Percentiles rank a stretch among this genome's conserved stretches.
Conservation (phyloP, 2,329 filamentous ascomycete genomes). For the Alternaria incomplexa region DNA sequence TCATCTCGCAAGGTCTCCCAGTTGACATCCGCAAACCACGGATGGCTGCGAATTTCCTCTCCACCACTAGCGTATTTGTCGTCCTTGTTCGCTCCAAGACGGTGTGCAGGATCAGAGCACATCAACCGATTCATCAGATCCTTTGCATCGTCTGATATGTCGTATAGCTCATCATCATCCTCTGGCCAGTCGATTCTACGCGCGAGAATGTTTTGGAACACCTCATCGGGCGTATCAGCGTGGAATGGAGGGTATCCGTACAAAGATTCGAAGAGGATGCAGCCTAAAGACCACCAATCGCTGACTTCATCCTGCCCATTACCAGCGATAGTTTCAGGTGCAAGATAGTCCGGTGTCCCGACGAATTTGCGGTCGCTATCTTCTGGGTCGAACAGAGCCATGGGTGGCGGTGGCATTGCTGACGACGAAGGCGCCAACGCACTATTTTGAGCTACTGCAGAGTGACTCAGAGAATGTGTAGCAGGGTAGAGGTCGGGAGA, state of each 20-base stretch:
- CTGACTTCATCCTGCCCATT: conserved; percentile 96
- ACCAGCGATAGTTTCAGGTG: conserved; percentile 94
- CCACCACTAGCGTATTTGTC: conserved; percentile 85
- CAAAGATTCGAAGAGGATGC: conserved; percentile 95
- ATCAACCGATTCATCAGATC: conserved; percentile 93
- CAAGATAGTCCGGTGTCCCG: conserved; percentile 94
- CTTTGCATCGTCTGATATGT: conserved; percentile 83
- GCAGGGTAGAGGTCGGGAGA: conserved; percentile 79
- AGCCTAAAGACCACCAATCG: conserved; percentile 99
- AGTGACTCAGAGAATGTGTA: conserved; percentile 64
- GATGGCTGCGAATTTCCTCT: conserved; percentile 85
- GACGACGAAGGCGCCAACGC: conserved; percentile 63
- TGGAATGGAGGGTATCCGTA: conserved; percentile 95
- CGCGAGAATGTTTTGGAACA: conserved; percentile 94
- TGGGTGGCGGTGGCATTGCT: conserved; percentile 87
- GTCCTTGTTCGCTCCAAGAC: conserved; percentile 83
- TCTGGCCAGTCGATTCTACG: conserved; percentile 93
- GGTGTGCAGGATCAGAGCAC: conserved; percentile 79
- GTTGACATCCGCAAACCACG: conserved; percentile 86
- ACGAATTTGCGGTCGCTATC: conserved; percentile 94
- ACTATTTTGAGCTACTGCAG: conserved; percentile 61
- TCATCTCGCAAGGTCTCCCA: conserved; percentile 94
- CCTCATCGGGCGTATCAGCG: conserved; percentile 84
- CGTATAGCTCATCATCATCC: conserved; percentile 75
- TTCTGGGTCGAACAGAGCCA: conserved; percentile 93